Conservation (phyloP, 1,139 yeast species). For the Pichia sp. region DNA sequence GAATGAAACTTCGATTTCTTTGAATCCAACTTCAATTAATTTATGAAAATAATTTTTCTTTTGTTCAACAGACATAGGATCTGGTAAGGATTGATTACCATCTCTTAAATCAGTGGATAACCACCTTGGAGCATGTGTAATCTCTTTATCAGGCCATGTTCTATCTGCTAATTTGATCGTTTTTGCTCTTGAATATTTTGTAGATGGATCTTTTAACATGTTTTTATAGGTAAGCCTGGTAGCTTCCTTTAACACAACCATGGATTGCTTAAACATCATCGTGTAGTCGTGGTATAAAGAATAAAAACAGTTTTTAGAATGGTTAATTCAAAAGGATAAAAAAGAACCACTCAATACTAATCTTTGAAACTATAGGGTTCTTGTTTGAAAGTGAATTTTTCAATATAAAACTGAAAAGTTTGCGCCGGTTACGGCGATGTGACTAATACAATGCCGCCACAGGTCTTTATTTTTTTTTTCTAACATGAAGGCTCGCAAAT, state of each 20-base stretch:
- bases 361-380: not conserved
- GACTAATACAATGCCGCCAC: not conserved
- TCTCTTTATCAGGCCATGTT: constrained; percentile 76
- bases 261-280: constrained; percentile 26
- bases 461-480: not conserved
- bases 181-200: constrained; percentile 65
- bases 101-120: constrained; percentile 92
- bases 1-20: constrained; percentile 94
- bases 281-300: not conserved
- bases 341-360: not conserved
- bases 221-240: constrained; percentile 24
- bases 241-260: constrained; percentile 24
- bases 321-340: not conserved
- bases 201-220: constrained; percentile 70
- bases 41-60: constrained; percentile 84
- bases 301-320: not conserved
- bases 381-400: not conserved
- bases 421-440: not conserved
- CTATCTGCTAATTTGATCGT: constrained; percentile 67
- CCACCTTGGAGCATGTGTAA: constrained; percentile 92
- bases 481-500: not conserved
- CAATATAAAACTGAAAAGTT: not conserved
- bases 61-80: constrained; percentile 89
- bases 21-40: constrained; percentile 84
- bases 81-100: constrained; percentile 96